Conservation (phyloP, 768 basidiomycete genomes). For the Lactarius vividus region DNA sequence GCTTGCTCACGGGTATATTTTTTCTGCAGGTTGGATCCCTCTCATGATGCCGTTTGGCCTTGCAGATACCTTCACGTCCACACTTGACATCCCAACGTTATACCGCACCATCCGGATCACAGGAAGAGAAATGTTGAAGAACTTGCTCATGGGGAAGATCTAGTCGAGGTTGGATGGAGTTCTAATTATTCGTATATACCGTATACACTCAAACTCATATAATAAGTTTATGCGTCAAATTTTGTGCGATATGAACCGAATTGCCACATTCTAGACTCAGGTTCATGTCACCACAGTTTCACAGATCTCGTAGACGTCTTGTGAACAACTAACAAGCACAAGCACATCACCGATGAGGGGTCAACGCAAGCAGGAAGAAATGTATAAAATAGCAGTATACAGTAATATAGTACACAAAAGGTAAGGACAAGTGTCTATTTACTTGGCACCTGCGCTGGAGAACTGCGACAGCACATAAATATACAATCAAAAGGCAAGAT, state of each 20-base stretch:
- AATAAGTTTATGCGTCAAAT: background rate
- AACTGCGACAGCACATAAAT: conserved; percentile 42
- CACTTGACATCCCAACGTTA: conserved; percentile 81
- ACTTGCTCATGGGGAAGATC: conserved; percentile 85
- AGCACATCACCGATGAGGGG: background rate
- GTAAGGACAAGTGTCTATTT: conserved; percentile 30
- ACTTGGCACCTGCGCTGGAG: conserved; percentile 72
- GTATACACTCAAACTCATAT: background rate
- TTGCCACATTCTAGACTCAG: too few species aligned
- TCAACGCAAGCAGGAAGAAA: background rate
- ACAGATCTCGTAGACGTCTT: too few species aligned
- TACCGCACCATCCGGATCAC: conserved; percentile 77
- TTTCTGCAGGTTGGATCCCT: conserved; percentile 88
- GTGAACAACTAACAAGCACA: too few species aligned
- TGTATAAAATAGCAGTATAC: conserved; percentile 32
- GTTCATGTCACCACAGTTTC: too few species aligned
- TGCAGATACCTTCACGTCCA: conserved; percentile 81
- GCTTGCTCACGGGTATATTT: conserved; percentile 2
- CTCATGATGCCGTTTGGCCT: conserved; percentile 94
- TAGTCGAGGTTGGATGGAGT: conserved; percentile 36
- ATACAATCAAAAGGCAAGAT: background rate
- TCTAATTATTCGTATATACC: background rate
- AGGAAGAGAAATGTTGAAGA: conserved; percentile 77
- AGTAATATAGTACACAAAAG: conserved; percentile 29
- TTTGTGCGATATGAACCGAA: too few species aligned